Base-by-base conservation (phyloP, 345 rosid genomes). In the sweet orange (Citrus sinensis) region DNA sequence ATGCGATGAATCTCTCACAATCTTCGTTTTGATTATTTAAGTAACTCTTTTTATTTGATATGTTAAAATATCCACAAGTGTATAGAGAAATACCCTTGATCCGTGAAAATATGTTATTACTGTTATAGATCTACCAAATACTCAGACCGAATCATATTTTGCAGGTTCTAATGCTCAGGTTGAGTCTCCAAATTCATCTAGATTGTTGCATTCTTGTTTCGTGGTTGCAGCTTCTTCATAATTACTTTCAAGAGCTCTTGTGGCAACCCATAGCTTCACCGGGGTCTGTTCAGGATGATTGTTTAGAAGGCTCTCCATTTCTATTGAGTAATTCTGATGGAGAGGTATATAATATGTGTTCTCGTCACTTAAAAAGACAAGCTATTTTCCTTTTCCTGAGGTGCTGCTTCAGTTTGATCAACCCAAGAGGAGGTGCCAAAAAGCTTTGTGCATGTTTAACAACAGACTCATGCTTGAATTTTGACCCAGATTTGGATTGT, bases 281-380 rank as follows among this genome's bases (percentile, higher is more conserved):
- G 4, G 79, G 71, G 37, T 63, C 82, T 68, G 49, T 76, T 73
- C 79, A 78, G 60, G 87, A 84, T 81, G 85, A 86, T 70, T 86
- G 80, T 85, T 83, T 93, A 79, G 97, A 93, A 75, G 93, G 88
- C 62, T 93, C 95, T 40, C 98, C 98, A n/a, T 93, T 95, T 88
- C 61, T 80, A 78, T 76, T 51, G 78, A 78, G 85, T 82, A 61
- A 86, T 74, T 80, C 76, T 83, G 83, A 84, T 76, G 87, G 79
- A 66, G 85, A 89, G 58, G 66, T 59, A 60, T 62, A 56, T 73
- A 67, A 56, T 65, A 67, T 80, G 24, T 75, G 75, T 80, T 82
- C 87, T 66, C 37, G 9, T 56, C 96, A 93, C 82, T 80, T 92
- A 83, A 90, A 87, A 80, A 90, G 99, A 75, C 89, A 80, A 79